Evolutionary conservation across 1,139 yeast genomes (phyloP), one percentile per base, ranked within the genome.

Genomic region (Nakaseomyces nivariensis): DNA sequence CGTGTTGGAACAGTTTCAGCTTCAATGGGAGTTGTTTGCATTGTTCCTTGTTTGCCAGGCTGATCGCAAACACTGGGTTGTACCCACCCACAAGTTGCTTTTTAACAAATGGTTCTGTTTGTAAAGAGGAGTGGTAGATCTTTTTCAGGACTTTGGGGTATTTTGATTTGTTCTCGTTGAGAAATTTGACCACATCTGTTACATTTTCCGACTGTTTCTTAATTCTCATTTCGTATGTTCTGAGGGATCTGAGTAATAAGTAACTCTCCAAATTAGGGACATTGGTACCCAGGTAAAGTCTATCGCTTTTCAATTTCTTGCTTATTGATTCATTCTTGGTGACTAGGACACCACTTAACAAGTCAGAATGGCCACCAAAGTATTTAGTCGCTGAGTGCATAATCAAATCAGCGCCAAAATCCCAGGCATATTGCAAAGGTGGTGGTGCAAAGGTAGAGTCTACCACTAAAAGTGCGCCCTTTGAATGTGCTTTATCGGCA

Each of bases 371-470:
- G 24, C 97, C 97, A 37, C 95, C 96, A 63, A 88, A 82, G 67
- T 81, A 90, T 65, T 89, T 89, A 3, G 96, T 87, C 0, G 90
- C 96, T 1, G 96, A 86, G 67, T 89, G 96, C 79, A 90, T 71
- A 13, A 89, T 79, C 59, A 86, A 67, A 65, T 89, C 96, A 33
- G 84, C 95, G 43, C 92, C 96, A 58, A 76, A 82, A 40, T 75
- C 72, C 68, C 87, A 88, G 5, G 95, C 92, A 56, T 85, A 77
- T 62, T 81, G 89, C 50, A 89, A 70, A 6, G 96, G 96, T 13
- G 95, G 95, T 26, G 97, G 97, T 3, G 96, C 97, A 66, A 90
- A 82, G 0, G 97, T 90, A 0, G 96, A 78, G 65, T 90, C 97
- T 7, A 89, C 83, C 27, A 81, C 62, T 27, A 90, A 67, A 26